Base-by-base conservation (phyloP, 2,329 filamentous ascomycete species). In the Escovopsis sp. region DNA sequence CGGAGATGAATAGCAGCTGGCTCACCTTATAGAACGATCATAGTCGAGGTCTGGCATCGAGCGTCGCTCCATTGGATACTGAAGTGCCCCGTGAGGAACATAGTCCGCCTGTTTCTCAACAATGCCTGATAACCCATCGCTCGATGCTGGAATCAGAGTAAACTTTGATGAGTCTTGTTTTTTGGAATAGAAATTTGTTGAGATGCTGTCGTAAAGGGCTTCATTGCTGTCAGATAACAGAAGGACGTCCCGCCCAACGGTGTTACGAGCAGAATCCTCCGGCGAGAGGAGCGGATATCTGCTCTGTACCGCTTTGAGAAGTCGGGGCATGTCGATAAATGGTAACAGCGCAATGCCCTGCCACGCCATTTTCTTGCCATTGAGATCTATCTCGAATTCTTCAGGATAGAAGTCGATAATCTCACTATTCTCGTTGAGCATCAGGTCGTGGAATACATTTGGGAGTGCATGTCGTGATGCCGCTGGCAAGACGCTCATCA, bases 361-460 rank as follows among this genome's bases (percentile, higher is more conserved):
- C 91, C 93, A 98, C 1, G 87, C 86, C 64, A 95, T 93, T 58
- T 96, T 98, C 67, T 96, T 96, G 42, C 91, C 91, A 50, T 98
- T 98, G 35, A 96, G 65, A 59, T 98, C 91, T 41, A 96, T 74
- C 13, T 83, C 78, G 52, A 98, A 98, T 20, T 94, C 85, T 55
- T 88, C 83, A 0, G 93, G 93, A 53, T 98, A 98, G 60, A 98
- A 98, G 58, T 98, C 89, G 49, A 94, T 85, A 52, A 98, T 96
- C 38, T 87, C 79, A 54, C 87, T 95, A 37, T 94, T 78, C 12
- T 82, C 71, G 9, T 93, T 71, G 24, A 80, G 81, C 91, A 98
- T 98, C 14, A 98, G 71, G 42, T 81, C 72, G 55, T 94, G 87
- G 65, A 96, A 98, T 2, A 84, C 74, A 44, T 82, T 72, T 0